Evolutionary conservation across 805 yeast genomes (phyloP), one percentile per base, ranked within the genome.

Genomic region (Metschnikowia amazonensis): DNA sequence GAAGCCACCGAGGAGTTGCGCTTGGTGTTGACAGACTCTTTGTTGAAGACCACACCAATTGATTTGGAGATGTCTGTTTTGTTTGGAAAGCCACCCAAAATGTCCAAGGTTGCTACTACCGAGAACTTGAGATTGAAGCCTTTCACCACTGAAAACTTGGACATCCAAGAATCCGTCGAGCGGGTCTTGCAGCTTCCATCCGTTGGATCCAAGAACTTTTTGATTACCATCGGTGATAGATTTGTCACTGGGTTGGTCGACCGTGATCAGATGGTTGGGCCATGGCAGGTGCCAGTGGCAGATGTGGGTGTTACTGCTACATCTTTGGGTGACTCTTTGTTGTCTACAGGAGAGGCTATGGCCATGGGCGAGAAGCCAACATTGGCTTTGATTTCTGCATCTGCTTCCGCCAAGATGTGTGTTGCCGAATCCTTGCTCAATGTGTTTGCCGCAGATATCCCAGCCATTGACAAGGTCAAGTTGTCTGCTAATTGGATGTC

Each of bases 401-500:
- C 84, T 47, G 95, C 97, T 0, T 87, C 96, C 13, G 97, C 98
- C 29, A 86, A 90, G 70, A 81, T 94, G 84, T 81, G 90, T 57
- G 95, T 94, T 50, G 98, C 98, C 25, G 99, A 94, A 74, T 83
- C 97, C 4, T 76, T 94, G 60, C 66, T 89, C 65, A 94, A 94
- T 64, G 62, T 92, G 36, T 79, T 82, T 57, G 97, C 99, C 30
- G 95, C 98, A 31, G 95, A 94, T 64, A 76, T 94, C 48, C 79
- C 84, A 48, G 72, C 82, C 6, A 72, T 92, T 49, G 82, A 82
- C 51, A 77, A 81, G 53, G 81, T 94, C 45, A 88, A 90, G 61
- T 70, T 94, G 48, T 87, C 96, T 43, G 99, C 99, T 37, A 94
- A 94, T 74, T 94, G 99, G 99, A 94, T 94, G 99, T 83, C 97